Percentiles rank a stretch among this genome's conserved stretches.
These are phyloP conservation scores for Adansonia digitata DNA, from an alignment of 345 rosid genomes.

Conservation along the genomic window DNA sequence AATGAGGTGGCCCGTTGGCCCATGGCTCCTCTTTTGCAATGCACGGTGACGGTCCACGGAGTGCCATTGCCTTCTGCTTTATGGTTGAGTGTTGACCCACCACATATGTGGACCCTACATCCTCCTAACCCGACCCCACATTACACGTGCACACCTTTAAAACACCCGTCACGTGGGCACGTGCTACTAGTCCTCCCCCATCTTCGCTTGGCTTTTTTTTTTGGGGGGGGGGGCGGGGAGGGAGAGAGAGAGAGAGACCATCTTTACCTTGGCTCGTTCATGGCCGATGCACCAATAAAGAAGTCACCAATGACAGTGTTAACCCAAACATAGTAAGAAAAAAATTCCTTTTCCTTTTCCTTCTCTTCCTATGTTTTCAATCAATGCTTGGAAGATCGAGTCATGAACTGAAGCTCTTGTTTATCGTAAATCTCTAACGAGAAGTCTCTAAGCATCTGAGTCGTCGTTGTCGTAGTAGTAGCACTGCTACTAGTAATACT, in stretches of 20 bases:
- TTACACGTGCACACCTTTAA: slow-evolving; percentile 50
- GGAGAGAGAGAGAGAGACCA: no score
- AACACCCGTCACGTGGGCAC: slow-evolving; percentile 47
- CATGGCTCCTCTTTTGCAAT: slow-evolving; percentile 13
- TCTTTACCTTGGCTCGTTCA: slow-evolving; percentile 12
- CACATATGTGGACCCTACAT: slow-evolving; percentile 31
- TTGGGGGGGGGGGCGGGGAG: background rate
- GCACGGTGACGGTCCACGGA: slow-evolving; percentile 38
- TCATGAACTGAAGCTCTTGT: slow-evolving; percentile 66
- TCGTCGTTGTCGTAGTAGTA: slow-evolving; percentile 18
- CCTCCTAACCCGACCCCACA: slow-evolving; percentile 40
- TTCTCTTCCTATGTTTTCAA: background rate
- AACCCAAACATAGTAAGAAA: background rate
- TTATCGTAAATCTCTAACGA: slow-evolving; percentile 69
- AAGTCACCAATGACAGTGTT: background rate
- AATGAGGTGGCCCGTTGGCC: slow-evolving; percentile 19
- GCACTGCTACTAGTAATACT: background rate
- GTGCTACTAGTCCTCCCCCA: slow-evolving; percentile 25
- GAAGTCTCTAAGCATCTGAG: slow-evolving; percentile 68
- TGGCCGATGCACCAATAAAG: slow-evolving; percentile 22
- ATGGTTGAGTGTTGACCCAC: slow-evolving; percentile 50
- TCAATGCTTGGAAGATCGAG: slow-evolving; percentile 49
- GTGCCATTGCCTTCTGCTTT: slow-evolving; percentile 3
- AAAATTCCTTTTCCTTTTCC: background rate
- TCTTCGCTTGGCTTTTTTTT: background rate